Percentiles rank a stretch among this genome's conserved stretches.
Evolutionary conservation across 2,329 filamentous ascomycete genomes (phyloP).

Genomic region (Sporothrix brasiliensis): DNA sequence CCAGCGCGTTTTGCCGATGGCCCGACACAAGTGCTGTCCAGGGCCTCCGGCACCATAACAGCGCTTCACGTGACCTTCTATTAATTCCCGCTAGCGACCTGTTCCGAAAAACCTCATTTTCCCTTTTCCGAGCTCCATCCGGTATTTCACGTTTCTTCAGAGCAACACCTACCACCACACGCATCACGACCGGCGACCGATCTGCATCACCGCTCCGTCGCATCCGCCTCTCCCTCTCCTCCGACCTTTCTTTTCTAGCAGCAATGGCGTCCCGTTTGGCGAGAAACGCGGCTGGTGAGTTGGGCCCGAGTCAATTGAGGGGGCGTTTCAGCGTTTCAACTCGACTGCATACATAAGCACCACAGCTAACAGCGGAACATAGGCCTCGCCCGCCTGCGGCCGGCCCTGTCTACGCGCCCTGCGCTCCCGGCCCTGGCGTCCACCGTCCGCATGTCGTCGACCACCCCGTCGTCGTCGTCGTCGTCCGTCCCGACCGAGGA

Average conservation of each 20-base stretch:
- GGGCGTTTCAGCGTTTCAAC: not conserved
- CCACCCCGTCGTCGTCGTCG: conserved; percentile 50
- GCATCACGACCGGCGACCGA: conserved; percentile 26
- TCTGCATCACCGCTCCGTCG: conserved; percentile 1
- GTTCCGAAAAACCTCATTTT: conserved; percentile 51
- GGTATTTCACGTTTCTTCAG: conserved; percentile 22
- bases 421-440: conserved; percentile 50
- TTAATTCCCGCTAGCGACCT: conserved; percentile 34
- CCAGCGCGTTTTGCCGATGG: conserved; percentile 21
- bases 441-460: conserved; percentile 68
- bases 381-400: conserved; percentile 36
- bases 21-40: conserved; percentile 5
- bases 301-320: conserved; percentile 21
- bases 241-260: conserved; percentile 55
- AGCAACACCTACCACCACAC: conserved; percentile 25
- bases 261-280: conserved; percentile 98
- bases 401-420: conserved; percentile 32
- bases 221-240: conserved; percentile 45
- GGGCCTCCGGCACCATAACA: conserved; percentile 20
- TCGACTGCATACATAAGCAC: not conserved
- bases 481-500: conserved; percentile 79
- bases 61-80: conserved; percentile 27
- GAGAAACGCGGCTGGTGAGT: conserved; percentile 90
- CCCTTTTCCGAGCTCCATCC: conserved; percentile 36
- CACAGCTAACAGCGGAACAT: not conserved